A percentile compares a stretch with the other conserved stretches of the same genome.
phyloP scores from a whole-genome alignment of 2,329 filamentous ascomycete genomes.

The Cercospora citrullina region DNA sequence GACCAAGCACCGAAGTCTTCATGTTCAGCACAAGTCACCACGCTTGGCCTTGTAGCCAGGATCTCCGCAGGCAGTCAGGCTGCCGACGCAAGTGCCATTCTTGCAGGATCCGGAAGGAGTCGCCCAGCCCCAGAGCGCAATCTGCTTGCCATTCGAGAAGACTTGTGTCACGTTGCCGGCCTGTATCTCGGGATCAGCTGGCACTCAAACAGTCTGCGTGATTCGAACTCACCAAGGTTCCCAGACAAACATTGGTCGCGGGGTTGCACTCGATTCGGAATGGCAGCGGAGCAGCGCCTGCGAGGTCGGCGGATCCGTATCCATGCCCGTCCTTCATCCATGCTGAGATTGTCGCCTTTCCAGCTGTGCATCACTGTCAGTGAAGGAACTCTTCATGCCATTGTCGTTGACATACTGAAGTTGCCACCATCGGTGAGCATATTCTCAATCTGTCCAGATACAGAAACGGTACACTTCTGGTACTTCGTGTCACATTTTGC shows the following conservation, averaged over 20 bases:
- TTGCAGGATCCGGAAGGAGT: constrained; percentile 17
- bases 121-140: constrained; percentile 22
- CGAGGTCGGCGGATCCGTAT: constrained; percentile 13
- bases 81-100: constrained; percentile 15
- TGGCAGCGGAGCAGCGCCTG: constrained; percentile 16
- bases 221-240: constrained; percentile 13
- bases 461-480: constrained; percentile 19
- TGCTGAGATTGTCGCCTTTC: constrained; percentile 16
- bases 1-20: not conserved
- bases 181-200: not conserved
- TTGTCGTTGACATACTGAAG: constrained; percentile 13
- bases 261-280: constrained; percentile 20
- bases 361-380: constrained; percentile 9
- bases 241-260: constrained; percentile 11
- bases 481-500: constrained; percentile 10
- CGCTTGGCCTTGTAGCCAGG: constrained; percentile 15
- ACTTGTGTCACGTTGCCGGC: constrained; percentile 21
- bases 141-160: constrained; percentile 18
- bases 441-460: constrained; percentile 17
- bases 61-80: constrained; percentile 17
- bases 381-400: too few species aligned
- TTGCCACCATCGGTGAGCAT: constrained; percentile 18
- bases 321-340: constrained; percentile 22
- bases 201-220: not conserved
- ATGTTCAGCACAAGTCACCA: constrained; percentile 5